These are phyloP conservation scores for Aspergillus pseudoterreus DNA, from an alignment of 2,329 filamentous ascomycete species.

Conservation along the genomic window DNA sequence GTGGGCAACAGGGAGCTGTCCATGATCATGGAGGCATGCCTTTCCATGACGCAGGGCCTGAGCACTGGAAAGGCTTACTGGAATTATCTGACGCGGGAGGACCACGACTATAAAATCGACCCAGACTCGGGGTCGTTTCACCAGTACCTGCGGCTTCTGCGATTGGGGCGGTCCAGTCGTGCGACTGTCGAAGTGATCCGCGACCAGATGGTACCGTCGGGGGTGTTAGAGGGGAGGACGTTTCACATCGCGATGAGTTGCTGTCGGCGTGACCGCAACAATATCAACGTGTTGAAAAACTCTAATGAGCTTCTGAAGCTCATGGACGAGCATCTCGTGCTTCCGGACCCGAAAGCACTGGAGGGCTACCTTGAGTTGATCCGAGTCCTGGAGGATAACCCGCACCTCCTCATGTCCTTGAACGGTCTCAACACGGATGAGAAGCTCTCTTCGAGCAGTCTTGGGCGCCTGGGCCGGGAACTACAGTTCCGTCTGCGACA, in stretches of 20 bases:
- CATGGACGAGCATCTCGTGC: conserved; percentile 47
- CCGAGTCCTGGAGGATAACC: conserved; percentile 21
- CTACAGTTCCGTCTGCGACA: conserved; percentile 24
- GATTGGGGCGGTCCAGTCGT: conserved; percentile 61
- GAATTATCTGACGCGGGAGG: conserved; percentile 60
- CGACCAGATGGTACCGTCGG: conserved; percentile 46
- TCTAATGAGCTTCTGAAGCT: conserved; percentile 62
- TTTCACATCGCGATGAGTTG: conserved; percentile 71
- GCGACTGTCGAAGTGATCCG: conserved; percentile 59
- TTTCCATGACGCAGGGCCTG: conserved; percentile 55
- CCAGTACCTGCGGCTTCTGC: conserved; percentile 64
- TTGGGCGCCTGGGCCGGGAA: conserved; percentile 23
- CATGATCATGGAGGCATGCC: conserved; percentile 63
- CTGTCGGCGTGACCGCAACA: conserved; percentile 73
- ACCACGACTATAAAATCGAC: conserved; percentile 51
- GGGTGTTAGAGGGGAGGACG: conserved; percentile 48
- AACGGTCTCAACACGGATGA: conserved; percentile 21
- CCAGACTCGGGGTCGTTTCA: conserved; percentile 72
- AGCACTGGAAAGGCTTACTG: conserved; percentile 72
- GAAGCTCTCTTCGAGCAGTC: conserved; percentile 8
- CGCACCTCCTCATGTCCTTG: conserved; percentile 26
- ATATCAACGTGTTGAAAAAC: conserved; percentile 63
- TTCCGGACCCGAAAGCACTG: conserved; percentile 29
- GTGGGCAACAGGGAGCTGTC: conserved; percentile 61
- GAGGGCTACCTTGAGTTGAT: conserved; percentile 28